Conservation (phyloP, 2,329 filamentous ascomycete genomes). For the Chaetomiaceae sp. region DNA sequence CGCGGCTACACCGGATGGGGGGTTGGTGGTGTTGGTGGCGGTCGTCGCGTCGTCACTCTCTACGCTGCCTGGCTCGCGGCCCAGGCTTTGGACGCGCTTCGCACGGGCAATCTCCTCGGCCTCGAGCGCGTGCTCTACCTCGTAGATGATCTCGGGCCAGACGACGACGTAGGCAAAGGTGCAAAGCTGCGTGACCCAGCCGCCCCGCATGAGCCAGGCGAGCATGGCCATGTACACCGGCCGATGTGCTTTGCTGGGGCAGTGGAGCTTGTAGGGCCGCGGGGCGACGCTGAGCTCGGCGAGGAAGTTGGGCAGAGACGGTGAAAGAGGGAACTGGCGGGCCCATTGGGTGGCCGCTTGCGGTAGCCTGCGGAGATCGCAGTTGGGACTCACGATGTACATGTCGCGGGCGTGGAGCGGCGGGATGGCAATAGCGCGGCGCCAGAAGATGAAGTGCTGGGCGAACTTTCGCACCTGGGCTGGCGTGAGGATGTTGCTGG, state of each 20-base stretch:
- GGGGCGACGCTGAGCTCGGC: conserved; percentile 74
- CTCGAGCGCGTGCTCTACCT: conserved; percentile 68
- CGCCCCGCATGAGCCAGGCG: conserved; percentile 86
- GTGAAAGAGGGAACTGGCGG: conserved; percentile 74
- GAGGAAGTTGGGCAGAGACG: conserved; percentile 81
- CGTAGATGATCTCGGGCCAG: conserved; percentile 74
- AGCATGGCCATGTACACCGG: conserved; percentile 85
- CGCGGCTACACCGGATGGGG: conserved; percentile 11
- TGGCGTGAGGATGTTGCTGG: conserved; percentile 65
- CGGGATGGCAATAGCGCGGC: conserved; percentile 83
- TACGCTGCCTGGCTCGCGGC: conserved; percentile 18
- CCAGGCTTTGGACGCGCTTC: conserved; percentile 26
- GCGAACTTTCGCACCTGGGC: conserved; percentile 81
- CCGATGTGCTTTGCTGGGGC: conserved; percentile 82
- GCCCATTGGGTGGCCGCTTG: conserved; percentile 68
- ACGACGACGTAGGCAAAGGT: conserved; percentile 88
- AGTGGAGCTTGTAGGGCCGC: conserved; percentile 75
- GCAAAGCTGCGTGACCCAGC: conserved; percentile 89
- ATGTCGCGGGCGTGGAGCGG: conserved; percentile 85
- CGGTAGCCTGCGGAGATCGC: conserved; percentile 67
- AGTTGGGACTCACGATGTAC: conserved; percentile 89
- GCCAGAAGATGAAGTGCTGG: conserved; percentile 93
- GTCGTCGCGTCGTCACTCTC: conserved; percentile 18
- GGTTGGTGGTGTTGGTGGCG: background rate
- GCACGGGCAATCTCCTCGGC: conserved; percentile 51